phyloP scores from a whole-genome alignment of 805 yeast species.

The Scheffersomyces amazonensis region DNA sequence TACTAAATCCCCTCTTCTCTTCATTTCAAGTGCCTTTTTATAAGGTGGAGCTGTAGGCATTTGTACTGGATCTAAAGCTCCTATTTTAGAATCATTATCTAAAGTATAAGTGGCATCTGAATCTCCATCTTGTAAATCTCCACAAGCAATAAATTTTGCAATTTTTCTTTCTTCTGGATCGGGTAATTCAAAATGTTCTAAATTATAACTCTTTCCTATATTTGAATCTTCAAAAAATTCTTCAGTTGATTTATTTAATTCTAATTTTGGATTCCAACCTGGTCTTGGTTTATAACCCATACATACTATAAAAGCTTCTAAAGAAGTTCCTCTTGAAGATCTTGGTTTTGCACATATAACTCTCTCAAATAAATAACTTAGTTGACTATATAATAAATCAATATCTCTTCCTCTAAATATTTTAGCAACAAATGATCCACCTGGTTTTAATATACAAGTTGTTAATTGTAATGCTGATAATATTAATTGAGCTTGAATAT shows the following conservation, averaged over 20 bases:
- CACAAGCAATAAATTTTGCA: conserved; percentile 95
- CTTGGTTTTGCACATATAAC: conserved; percentile 97
- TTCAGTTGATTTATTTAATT: conserved; percentile 62
- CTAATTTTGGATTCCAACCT: conserved; percentile 76
- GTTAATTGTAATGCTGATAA: conserved; percentile 89
- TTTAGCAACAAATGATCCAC: conserved; percentile 94
- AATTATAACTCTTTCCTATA: conserved; percentile 53
- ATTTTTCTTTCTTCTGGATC: conserved; percentile 62
- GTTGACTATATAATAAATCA: conserved; percentile 88
- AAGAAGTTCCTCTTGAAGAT: conserved; percentile 89
- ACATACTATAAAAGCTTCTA: conserved; percentile 94
- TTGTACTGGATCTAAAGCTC: conserved; percentile 86
- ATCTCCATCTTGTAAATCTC: conserved; percentile 83
- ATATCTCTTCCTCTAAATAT: conserved; percentile 96
- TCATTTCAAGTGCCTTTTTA: conserved; percentile 84
- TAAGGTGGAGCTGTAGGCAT: conserved; percentile 97
- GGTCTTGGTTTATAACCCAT: conserved; percentile 78
- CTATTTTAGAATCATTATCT: conserved; percentile 32
- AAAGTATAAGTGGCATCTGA: conserved; percentile 90
- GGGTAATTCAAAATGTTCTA: conserved; percentile 47
- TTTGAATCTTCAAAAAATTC: conserved; percentile 70
- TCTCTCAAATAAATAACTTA: conserved; percentile 78
- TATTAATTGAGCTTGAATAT: conserved; percentile 91
- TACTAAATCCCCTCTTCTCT: conserved; percentile 58
- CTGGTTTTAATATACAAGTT: conserved; percentile 81